Evolutionary conservation across 768 basidiomycete genomes (phyloP), one percentile per base, ranked within the genome.

Genomic region (Mycena chlorophos): DNA sequence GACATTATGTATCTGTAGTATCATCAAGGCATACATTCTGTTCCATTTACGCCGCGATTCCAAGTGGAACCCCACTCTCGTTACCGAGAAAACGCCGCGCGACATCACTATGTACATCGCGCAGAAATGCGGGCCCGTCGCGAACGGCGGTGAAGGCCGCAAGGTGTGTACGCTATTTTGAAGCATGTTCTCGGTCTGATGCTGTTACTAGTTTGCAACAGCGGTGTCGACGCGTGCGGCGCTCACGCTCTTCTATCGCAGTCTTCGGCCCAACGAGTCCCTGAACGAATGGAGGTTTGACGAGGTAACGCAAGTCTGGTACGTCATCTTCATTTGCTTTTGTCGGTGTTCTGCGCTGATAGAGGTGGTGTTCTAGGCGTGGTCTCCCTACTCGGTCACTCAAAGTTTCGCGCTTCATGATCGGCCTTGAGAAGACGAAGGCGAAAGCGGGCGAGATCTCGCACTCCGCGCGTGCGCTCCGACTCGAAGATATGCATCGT

Each of bases 371-470:
- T n/a, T n/a, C n/a, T 34, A 64, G 62, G 38, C 58, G 34, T 55
- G 64, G 64, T 22, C 56, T 64, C 8, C 64, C 64, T 2, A 63
- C 56, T 4, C 47, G 57, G 2, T 60, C 63, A 5, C 61, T 22
- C 2, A 17, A 50, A 3, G 65, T 66, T 5, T 63, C 63, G 1
- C 54, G 51, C 25, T 66, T 63, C 42, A 66, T 66, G 65, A 47
- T 63, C 17, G 65, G 65, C 1, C 65, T 66, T 16, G 64, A 65
- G 53, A 63, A 63, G 51, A 59, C 55, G 13, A 65, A 65, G 48
- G 62, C 62, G 2, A 52, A 52, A 22, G 22, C 54, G 2, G 60
- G 63, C 3, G 61, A 66, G 53, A 56, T 61, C n/a, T 64, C 63
- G n/a, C 43, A 40, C 16, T 66, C 65, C 12, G 65, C 65, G 2